Conservation (phyloP, 2,329 filamentous ascomycete species). For the Daldinia sp. region DNA sequence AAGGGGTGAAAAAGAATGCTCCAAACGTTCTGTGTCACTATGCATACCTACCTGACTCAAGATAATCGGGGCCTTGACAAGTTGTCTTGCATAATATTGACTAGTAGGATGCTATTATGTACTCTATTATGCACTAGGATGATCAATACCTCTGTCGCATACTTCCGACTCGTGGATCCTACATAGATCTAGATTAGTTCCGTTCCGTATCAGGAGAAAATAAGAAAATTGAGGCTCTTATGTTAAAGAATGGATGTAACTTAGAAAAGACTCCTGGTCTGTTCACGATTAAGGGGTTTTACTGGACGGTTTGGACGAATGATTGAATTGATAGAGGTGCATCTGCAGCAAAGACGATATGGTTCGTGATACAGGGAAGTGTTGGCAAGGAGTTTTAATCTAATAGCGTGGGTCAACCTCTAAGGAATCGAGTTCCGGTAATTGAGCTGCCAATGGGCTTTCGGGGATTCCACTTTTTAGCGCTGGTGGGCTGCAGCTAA, state of each 20-base stretch:
- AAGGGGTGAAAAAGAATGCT: slow-evolving; percentile 17
- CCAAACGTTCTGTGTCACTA: slow-evolving; percentile 14
- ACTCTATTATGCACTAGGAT: slow-evolving; percentile 23
- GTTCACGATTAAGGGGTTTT: neutral
- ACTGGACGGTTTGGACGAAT: slow-evolving; percentile 30
- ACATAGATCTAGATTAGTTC: slow-evolving; percentile 5
- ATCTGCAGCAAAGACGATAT: slow-evolving; percentile 27
- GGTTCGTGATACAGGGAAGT: slow-evolving; percentile 28
- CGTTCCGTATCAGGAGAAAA: slow-evolving; percentile 6
- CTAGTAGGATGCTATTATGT: slow-evolving; percentile 5
- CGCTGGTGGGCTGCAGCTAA: slow-evolving; percentile 24
- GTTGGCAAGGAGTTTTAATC: slow-evolving; percentile 1
- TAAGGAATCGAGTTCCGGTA: neutral
- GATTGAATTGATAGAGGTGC: slow-evolving; percentile 8
- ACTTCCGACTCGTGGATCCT: slow-evolving; percentile 2
- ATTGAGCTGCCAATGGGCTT: slow-evolving; percentile 8
- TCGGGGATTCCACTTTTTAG: slow-evolving; percentile 24
- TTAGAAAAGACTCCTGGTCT: neutral
- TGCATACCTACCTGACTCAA: neutral
- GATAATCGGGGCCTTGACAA: slow-evolving; percentile 12
- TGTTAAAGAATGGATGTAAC: slow-evolving; percentile 2
- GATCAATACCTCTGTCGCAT: slow-evolving; percentile 19
- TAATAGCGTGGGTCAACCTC: neutral
- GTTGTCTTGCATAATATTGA: slow-evolving; percentile 42
- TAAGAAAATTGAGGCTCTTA: slow-evolving; percentile 34